Evolutionary conservation across 495 filamentous ascomycete genomes (phyloP), one percentile per base, ranked within the genome.

Genomic region (Penicillium tannophilum): DNA sequence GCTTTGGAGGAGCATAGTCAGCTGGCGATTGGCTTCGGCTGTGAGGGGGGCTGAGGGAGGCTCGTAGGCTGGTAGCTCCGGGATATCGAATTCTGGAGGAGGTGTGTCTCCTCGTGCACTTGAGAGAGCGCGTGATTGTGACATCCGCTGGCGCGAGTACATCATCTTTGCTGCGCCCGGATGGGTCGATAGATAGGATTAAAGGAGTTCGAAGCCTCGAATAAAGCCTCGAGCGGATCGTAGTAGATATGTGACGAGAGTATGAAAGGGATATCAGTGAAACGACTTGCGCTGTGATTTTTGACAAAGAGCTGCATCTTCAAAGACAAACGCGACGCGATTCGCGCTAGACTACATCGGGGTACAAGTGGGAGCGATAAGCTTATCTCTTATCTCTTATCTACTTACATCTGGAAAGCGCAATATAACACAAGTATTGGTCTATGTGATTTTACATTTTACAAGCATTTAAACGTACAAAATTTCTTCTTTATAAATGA

Each of bases 21-120:
- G 71, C 0, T 71, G 65, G 12, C 61, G 55, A 46, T 76, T 72
- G 35, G 65, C 64, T 19, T 68, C 65, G 16, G 57, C 44, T 36
- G 70, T 78, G 6, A 81, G 81, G 11, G 86, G 79, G 33, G 74
- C 79, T 17, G 76, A 63, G 12, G 81, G 85, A 1, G 81, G 65
- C 61, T 90, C 77, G 69, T 91, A 90, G 8, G 75, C 64, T 4
- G 87, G 87, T 9, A 88, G 71, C 0, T 74, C 65, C 12, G 72
- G 65, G 28, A n/a, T n/a, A 26, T 63, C 9, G 30, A 28, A 54
- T 17, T 20, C 14, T 58, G 17, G 58, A 26, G 35, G 23, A 26
- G 35, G 23, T n/a, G 45, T 16, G 28, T 16, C 26, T 60, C 14
- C 50, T 53, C 26, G 35, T 48, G 14, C 35, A 6, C 33, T 52